phyloP scores from a whole-genome alignment of 352 stramenopile species.

The Phytophthora melonis region DNA sequence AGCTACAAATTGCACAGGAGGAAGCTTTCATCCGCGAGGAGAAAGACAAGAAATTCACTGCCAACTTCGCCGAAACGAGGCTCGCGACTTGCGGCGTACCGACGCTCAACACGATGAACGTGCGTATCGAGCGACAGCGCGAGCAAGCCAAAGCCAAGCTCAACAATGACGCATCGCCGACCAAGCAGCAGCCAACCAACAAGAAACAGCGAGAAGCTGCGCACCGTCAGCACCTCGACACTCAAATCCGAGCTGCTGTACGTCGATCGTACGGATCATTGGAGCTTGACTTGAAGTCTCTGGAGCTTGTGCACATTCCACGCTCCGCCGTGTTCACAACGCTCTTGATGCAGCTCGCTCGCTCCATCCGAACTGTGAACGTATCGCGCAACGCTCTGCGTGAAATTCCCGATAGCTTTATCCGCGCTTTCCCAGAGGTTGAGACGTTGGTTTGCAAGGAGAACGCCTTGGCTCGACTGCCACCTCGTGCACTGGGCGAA shows the following conservation, averaged over 20 bases:
- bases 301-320: conserved; percentile 73
- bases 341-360: conserved; percentile 70
- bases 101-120: conserved; percentile 71
- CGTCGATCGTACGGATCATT: conserved; percentile 62
- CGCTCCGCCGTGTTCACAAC: conserved; percentile 60
- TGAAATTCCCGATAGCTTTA: conserved; percentile 61
- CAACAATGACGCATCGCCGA: conserved; percentile 22
- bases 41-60: conserved; percentile 50
- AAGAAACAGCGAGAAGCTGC: conserved; percentile 33
- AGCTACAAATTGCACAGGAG: conserved; percentile 61
- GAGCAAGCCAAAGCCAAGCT: conserved; percentile 28
- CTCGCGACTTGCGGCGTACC: conserved; percentile 69
- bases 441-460: conserved; percentile 71
- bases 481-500: conserved; percentile 33
- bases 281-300: conserved; percentile 68
- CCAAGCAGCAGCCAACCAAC: conserved; percentile 14
- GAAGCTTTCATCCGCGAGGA: conserved; percentile 57
- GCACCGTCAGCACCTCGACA: conserved; percentile 19
- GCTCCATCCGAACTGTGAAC: conserved; percentile 68
- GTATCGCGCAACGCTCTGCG: conserved; percentile 75
- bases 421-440: conserved; percentile 58
- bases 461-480: conserved; percentile 61
- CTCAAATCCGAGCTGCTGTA: conserved; percentile 49
- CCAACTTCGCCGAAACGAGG: conserved; percentile 65
- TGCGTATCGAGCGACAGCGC: conserved; percentile 63